Conservation (phyloP, 129 eudicot genomes). For the Erigeron canadensis region DNA sequence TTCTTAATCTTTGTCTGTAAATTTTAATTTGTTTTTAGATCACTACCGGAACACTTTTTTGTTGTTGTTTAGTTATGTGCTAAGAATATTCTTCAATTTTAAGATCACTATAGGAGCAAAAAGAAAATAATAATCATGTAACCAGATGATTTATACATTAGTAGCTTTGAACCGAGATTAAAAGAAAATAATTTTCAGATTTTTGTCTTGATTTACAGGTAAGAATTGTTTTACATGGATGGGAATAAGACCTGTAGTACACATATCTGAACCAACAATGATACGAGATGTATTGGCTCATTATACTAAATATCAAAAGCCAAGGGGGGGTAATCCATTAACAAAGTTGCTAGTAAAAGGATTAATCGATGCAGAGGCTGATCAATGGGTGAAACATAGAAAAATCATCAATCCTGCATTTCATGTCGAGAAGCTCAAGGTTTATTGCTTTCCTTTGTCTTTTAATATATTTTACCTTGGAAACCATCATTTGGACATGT, state of each 20-base stretch:
- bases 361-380: neutral
- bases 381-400: conserved; percentile 34
- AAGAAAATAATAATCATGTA: too few relatives aligned
- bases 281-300: neutral
- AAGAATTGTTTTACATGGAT: conserved; percentile 1
- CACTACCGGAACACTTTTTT: too few relatives aligned
- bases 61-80: too few relatives aligned
- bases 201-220: too few relatives aligned
- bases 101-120: too few relatives aligned
- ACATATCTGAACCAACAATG: conserved; percentile 2
- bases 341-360: neutral
- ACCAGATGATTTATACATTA: too few relatives aligned
- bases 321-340: neutral
- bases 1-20: too few relatives aligned
- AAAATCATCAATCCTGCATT: conserved; percentile 37
- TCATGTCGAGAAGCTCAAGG: conserved; percentile 36
- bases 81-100: too few relatives aligned
- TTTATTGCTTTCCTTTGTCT: neutral
- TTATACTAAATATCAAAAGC: neutral
- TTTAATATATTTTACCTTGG: too few relatives aligned
- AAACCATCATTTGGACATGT: neutral
- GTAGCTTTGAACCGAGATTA: too few relatives aligned
- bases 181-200: too few relatives aligned
- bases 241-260: neutral
- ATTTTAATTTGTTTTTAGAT: too few relatives aligned